A percentile compares a stretch with the other conserved stretches of the same genome.
These are phyloP conservation scores for Ustilago shanxiensis DNA, from an alignment of 1,284 basidiomycete species.

Conservation along the genomic window DNA sequence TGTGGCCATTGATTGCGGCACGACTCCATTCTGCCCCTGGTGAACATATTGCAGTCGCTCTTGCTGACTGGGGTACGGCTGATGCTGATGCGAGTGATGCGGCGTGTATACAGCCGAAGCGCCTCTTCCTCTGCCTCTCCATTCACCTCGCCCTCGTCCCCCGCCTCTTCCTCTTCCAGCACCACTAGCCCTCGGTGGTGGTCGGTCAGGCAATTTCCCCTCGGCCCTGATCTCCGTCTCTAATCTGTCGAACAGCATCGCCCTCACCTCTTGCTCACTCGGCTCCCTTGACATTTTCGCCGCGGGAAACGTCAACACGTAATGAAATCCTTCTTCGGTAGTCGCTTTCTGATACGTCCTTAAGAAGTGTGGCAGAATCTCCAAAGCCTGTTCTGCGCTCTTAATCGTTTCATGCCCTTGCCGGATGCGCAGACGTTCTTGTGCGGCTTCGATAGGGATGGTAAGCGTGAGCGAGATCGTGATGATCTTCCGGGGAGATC, in stretches of 20 bases:
- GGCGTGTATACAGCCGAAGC: slow-evolving; percentile 28
- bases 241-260: slow-evolving; percentile 27
- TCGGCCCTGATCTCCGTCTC: slow-evolving; percentile 11
- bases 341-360: slow-evolving; percentile 38
- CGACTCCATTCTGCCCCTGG: not conserved
- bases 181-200: slow-evolving; percentile 22
- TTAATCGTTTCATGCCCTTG: slow-evolving; percentile 51
- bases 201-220: slow-evolving; percentile 30
- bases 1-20: not conserved
- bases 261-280: slow-evolving; percentile 19
- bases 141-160: slow-evolving; percentile 16
- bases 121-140: slow-evolving; percentile 18
- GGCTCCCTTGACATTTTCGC: slow-evolving; percentile 26
- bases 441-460: slow-evolving; percentile 29
- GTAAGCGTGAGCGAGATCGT: slow-evolving; percentile 43
- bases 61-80: slow-evolving; percentile 8
- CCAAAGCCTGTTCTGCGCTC: slow-evolving; percentile 28
- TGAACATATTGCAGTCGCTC: not conserved
- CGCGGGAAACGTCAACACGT: slow-evolving; percentile 35
- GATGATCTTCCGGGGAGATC: slow-evolving; percentile 12
- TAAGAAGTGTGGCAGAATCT: slow-evolving; percentile 39
- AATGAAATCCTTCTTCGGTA: slow-evolving; percentile 36
- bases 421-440: slow-evolving; percentile 25
- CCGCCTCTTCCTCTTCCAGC: slow-evolving; percentile 18
- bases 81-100: slow-evolving; percentile 22